Evolutionary conservation across 805 yeast species (phyloP).

Genomic region (Schwanniomyces vanrijiae): DNA sequence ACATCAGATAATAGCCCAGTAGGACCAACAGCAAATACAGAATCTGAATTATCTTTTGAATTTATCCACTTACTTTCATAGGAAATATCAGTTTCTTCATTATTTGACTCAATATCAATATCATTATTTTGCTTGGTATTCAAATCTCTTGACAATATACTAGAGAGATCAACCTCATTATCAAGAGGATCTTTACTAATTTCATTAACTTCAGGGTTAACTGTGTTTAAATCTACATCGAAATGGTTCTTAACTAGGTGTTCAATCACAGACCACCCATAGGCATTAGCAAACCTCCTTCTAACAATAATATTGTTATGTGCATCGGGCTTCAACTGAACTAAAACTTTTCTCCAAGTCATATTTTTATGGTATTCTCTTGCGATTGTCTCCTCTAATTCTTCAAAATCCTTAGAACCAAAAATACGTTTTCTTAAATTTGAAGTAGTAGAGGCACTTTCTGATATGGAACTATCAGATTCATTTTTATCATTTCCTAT

Average conservation of each 20-base stretch:
- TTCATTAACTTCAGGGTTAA: background rate
- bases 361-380: conserved; percentile 80
- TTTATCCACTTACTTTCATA: conserved; percentile 54
- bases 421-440: conserved; percentile 22
- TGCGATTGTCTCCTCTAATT: conserved; percentile 78
- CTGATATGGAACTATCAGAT: background rate
- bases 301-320: conserved; percentile 92
- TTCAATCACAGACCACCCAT: conserved; percentile 92
- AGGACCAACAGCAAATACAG: conserved; percentile 59
- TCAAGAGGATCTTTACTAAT: conserved; percentile 22
- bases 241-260: conserved; percentile 76
- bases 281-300: conserved; percentile 85
- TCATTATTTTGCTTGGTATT: conserved; percentile 35
- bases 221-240: conserved; percentile 11
- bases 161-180: conserved; percentile 25
- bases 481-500: background rate
- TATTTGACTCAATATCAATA: conserved; percentile 24
- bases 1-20: conserved; percentile 69
- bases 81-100: conserved; percentile 12
- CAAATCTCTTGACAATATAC: conserved; percentile 33
- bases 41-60: conserved; percentile 35
- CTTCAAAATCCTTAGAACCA: conserved; percentile 37
- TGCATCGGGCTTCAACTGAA: conserved; percentile 85
- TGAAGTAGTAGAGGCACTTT: conserved; percentile 9
- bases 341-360: conserved; percentile 91